Percentiles rank a stretch among this genome's conserved stretches.
These are phyloP conservation scores for Chrysophaeum taylorii DNA, from an alignment of 352 stramenopile genomes.

Conservation along the genomic window DNA sequence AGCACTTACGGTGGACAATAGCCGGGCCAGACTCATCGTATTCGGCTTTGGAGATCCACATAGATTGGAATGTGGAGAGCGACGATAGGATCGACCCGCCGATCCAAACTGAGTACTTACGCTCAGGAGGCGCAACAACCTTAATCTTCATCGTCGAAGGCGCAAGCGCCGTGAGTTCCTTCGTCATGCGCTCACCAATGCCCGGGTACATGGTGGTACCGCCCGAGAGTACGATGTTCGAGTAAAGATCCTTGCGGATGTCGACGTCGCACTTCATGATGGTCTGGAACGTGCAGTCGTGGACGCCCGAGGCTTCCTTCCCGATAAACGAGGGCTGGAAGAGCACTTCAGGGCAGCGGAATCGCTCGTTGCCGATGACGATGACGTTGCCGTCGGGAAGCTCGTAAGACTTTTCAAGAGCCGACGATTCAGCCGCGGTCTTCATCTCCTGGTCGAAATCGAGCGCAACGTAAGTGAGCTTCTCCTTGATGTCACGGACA, in stretches of 20 bases:
- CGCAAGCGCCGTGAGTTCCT: conserved; percentile 73
- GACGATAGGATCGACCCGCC: conserved; percentile 89
- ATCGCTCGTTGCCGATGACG: conserved; percentile 88
- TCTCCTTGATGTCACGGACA: conserved; percentile 95
- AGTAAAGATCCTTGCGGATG: conserved; percentile 83
- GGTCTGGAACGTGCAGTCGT: conserved; percentile 68
- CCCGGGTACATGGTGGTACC: conserved; percentile 89
- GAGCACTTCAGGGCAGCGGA: conserved; percentile 83
- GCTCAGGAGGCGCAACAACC: conserved; percentile 77
- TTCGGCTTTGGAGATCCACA: conserved; percentile 94
- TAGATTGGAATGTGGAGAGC: conserved; percentile 93
- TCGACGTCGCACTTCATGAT: conserved; percentile 82
- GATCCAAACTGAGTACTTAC: conserved; percentile 95
- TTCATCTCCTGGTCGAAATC: conserved; percentile 88
- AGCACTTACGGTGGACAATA: conserved; percentile 93
- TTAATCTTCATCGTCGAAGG: conserved; percentile 90
- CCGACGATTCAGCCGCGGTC: conserved; percentile 67
- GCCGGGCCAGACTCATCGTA: conserved; percentile 90
- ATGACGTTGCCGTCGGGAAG: conserved; percentile 94
- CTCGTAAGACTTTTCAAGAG: conserved; percentile 89
- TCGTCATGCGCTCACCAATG: conserved; percentile 81
- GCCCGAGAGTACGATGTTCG: conserved; percentile 89
- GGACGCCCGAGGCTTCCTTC: conserved; percentile 67
- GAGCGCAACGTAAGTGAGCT: conserved; percentile 82
- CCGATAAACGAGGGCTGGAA: conserved; percentile 88